phyloP scores from a whole-genome alignment of 2,329 filamentous ascomycete species.

The Apiospora hydei region DNA sequence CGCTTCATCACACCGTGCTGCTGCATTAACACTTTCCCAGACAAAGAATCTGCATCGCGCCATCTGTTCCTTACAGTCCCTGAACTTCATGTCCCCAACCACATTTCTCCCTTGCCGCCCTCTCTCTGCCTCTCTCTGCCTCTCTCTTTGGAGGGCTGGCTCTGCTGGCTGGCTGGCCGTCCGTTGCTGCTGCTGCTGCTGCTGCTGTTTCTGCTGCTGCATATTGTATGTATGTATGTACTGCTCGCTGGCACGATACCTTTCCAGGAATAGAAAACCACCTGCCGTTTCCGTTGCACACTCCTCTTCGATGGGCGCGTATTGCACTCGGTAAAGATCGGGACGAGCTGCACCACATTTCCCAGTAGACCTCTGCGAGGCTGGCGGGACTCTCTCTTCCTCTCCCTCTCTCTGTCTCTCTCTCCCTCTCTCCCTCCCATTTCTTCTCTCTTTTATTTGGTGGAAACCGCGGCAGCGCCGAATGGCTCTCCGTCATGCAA shows the following conservation, averaged over 20 bases:
- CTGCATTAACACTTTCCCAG: conserved; percentile 13
- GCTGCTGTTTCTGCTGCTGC: not conserved
- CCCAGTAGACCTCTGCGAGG: conserved; percentile 15
- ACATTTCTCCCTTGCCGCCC: not conserved
- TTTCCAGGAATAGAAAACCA: conserved; percentile 22
- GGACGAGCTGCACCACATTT: conserved; percentile 17
- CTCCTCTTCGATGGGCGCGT: conserved; percentile 5
- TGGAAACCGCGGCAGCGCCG: conserved; percentile 18
- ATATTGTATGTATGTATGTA: not conserved
- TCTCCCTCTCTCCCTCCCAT: not conserved
- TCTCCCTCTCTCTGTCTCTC: not conserved
- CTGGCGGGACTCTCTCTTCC: not conserved
- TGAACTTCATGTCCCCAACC: conserved; percentile 1
- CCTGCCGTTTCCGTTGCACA: conserved; percentile 20
- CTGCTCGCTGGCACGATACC: not conserved
- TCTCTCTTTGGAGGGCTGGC: not conserved
- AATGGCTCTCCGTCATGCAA: conserved; percentile 20
- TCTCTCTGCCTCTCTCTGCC: too few relatives aligned
- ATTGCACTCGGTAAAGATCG: conserved; percentile 19
- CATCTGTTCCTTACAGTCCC: conserved; percentile 7
- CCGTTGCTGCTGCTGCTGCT: not conserved
- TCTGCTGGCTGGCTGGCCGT: not conserved
- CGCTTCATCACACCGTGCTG: conserved; percentile 19
- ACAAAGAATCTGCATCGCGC: conserved; percentile 16
- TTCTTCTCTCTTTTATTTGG: not conserved